Conservation (phyloP, 176 grass and related monocot genomes). For the Leersia perrieri region DNA sequence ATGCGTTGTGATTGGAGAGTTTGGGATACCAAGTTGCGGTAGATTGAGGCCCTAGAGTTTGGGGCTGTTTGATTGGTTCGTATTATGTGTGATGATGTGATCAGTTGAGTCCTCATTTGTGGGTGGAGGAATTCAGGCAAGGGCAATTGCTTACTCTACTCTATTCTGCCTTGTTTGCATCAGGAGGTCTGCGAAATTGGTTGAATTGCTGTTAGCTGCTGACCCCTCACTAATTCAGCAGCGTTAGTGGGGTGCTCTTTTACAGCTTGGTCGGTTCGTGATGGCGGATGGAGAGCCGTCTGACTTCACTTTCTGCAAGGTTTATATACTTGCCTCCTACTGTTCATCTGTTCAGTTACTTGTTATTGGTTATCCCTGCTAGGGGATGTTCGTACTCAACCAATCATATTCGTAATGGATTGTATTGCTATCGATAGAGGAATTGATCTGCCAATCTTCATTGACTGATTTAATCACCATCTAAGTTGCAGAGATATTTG, state of each 20-base stretch:
- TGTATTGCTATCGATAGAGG: background rate
- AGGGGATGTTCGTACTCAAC: background rate
- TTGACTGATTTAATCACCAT: background rate
- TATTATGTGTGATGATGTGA: no score
- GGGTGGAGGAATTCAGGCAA: no score
- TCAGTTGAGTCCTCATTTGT: no score
- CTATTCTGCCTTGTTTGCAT: background rate
- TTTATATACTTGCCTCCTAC: background rate
- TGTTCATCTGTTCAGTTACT: background rate
- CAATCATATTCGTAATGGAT: background rate
- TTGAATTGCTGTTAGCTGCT: background rate
- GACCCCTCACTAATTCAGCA: background rate
- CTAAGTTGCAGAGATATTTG: background rate
- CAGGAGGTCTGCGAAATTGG: background rate
- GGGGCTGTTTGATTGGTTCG: no score
- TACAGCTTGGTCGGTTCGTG: background rate
- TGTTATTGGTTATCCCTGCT: background rate
- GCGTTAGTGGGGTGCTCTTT: background rate
- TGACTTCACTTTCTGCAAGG: constrained; percentile 95
- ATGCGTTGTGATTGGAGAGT: no score
- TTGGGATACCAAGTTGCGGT: no score
- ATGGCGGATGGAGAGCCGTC: constrained; percentile 66
- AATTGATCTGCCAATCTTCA: background rate
- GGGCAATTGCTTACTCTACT: background rate
- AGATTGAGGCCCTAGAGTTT: no score